Conservation (phyloP, 2,329 filamentous ascomycete species). For the Zymoseptoria crescenta region DNA sequence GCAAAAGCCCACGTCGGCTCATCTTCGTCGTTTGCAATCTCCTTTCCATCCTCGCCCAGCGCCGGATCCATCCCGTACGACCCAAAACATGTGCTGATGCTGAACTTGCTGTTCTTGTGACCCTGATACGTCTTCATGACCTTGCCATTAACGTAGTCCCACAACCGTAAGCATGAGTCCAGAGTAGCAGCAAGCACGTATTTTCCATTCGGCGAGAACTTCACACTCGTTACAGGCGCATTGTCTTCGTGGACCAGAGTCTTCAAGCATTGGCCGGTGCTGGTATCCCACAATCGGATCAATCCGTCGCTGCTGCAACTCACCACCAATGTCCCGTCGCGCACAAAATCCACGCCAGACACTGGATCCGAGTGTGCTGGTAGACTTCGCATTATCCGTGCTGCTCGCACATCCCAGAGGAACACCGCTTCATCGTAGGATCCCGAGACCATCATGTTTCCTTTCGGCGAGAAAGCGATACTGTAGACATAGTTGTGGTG, state of each 20-base stretch:
- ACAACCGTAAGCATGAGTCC: constrained; percentile 81
- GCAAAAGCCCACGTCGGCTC: constrained; percentile 52
- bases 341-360: constrained; percentile 83
- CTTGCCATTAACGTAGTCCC: constrained; percentile 87
- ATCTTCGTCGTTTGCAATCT: constrained; percentile 14
- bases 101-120: constrained; percentile 75
- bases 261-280: constrained; percentile 86
- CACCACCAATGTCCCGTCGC: constrained; percentile 84
- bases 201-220: constrained; percentile 88
- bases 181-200: constrained; percentile 88
- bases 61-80: constrained; percentile 42
- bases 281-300: constrained; percentile 92
- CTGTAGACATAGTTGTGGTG: constrained; percentile 97
- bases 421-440: constrained; percentile 97
- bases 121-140: constrained; percentile 98
- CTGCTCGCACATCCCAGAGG: constrained; percentile 88
- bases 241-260: constrained; percentile 97
- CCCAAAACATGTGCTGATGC: constrained; percentile 78
- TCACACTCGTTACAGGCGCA: constrained; percentile 77
- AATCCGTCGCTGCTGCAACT: constrained; percentile 87
- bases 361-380: constrained; percentile 95
- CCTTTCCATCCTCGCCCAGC: constrained; percentile 3
- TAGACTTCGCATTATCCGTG: constrained; percentile 77
- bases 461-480: constrained; percentile 92
- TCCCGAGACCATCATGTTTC: constrained; percentile 90